Evolutionary conservation across 2,329 filamentous ascomycete species (phyloP), one percentile per base, ranked within the genome.

Genomic region (Chaetomiaceae sp.): DNA sequence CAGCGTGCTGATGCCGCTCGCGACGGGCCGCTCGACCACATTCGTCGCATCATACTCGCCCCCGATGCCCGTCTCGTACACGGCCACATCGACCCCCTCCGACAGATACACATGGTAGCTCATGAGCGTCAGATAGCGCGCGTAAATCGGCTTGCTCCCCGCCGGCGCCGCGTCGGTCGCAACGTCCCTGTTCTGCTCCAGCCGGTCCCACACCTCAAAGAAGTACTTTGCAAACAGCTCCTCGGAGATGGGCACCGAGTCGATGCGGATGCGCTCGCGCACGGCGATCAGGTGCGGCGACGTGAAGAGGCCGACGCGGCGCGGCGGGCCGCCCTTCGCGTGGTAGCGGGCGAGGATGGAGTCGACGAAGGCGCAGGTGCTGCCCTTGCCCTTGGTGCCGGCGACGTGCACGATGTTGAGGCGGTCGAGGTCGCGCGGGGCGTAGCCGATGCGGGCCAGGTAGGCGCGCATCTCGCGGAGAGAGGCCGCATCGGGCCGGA

Each of bases 401-500:
- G 85, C 81, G 23, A 90, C 79, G 68, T 89, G 85, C 36, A 90
- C 66, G 23, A 88, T 75, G 60, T 87, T 87, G 27, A 89, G 70
- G n/a, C 72, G 71, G 59, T 81, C 70, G 36, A 88, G 69, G 58
- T 84, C 80, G 12, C 68, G 61, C 6, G 71, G 67, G 8, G 86
- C 71, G 71, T 95, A 90, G 51, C 89, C 89, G 57, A 89, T 83
- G 58, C 87, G 86, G 47, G 74, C 75, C 61, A 89, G 83, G 87
- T 89, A 95, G 62, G 83, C 81, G 23, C 85, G 74, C 81, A 94
- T 92, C 69, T 96, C 89, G 0, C 88, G 86, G 45, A 95, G 83
- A 2, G 91, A 87, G 50, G 76, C 76, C 40, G 84, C 77, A 69
- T 94, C 88, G 64, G 88, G 83, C 25, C 78, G 80, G 58, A 84